phyloP scores from a whole-genome alignment of 2,329 filamentous ascomycete species.

The Pseudocercospora vitis region DNA sequence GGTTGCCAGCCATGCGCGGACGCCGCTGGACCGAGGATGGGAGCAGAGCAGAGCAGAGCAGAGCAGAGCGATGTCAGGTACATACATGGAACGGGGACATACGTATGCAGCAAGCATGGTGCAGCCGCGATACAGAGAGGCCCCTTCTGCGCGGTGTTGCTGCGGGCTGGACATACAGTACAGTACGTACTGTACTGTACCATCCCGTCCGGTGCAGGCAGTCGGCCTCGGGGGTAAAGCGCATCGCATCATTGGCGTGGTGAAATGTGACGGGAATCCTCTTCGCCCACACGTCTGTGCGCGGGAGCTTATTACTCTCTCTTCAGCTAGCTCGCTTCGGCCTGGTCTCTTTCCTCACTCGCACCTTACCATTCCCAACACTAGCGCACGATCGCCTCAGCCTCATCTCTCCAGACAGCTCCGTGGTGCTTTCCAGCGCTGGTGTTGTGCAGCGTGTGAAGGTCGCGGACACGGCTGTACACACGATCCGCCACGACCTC shows the following conservation, averaged over 20 bases:
- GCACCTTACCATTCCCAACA: conserved; percentile 4
- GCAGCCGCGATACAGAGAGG: too few species aligned
- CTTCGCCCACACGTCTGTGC: too few species aligned
- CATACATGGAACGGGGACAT: neutral
- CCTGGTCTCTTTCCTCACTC: conserved; percentile 13
- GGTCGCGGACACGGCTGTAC: conserved; percentile 1
- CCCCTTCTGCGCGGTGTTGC: neutral
- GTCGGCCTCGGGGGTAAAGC: too few species aligned
- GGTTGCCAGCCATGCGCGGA: neutral
- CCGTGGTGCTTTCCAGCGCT: conserved; percentile 10
- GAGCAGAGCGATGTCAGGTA: neutral
- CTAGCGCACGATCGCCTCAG: conserved; percentile 21
- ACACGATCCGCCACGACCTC: conserved; percentile 4
- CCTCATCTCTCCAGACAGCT: conserved; percentile 12
- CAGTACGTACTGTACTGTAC: neutral
- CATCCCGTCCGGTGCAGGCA: too few species aligned
- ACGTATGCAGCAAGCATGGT: neutral
- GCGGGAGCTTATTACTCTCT: conserved; percentile 8
- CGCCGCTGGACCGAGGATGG: neutral
- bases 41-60: neutral
- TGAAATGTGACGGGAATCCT: too few species aligned
- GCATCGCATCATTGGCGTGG: too few species aligned
- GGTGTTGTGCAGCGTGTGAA: too few species aligned
- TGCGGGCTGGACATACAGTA: neutral
- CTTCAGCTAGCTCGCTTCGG: conserved; percentile 17